Percentiles rank a stretch among this genome's conserved stretches.
Evolutionary conservation across 257 asterid species (phyloP).

Genomic region (Rehmannia glutinosa): DNA sequence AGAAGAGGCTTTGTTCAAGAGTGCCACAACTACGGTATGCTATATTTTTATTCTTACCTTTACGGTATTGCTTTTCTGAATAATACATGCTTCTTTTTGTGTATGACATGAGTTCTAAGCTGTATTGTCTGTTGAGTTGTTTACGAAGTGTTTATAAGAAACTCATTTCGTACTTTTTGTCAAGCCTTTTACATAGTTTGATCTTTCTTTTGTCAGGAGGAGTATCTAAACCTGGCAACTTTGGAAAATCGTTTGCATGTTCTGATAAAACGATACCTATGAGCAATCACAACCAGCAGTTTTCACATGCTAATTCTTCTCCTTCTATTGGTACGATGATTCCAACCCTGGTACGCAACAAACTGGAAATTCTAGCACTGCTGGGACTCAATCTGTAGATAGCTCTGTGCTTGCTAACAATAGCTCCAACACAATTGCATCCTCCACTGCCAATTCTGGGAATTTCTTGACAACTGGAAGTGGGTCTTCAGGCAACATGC

Average conservation of each 20-base stretch:
- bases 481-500: slow-evolving; percentile 45
- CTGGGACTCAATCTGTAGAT: slow-evolving; percentile 54
- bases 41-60: slow-evolving; percentile 1
- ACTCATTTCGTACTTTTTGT: too few relatives aligned
- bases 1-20: slow-evolving; percentile 75
- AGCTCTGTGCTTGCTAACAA: slow-evolving; percentile 45
- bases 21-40: slow-evolving; percentile 75
- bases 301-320: slow-evolving; percentile 74
- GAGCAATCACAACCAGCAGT: slow-evolving; percentile 59
- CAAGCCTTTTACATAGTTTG: neutral
- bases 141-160: neutral
- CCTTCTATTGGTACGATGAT: slow-evolving; percentile 89
- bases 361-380: slow-evolving; percentile 51
- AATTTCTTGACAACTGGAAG: slow-evolving; percentile 53
- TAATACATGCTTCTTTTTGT: neutral
- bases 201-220: slow-evolving; percentile 51
- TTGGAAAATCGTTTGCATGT: slow-evolving; percentile 66
- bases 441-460: slow-evolving; percentile 54
- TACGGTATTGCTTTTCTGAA: neutral
- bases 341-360: slow-evolving; percentile 98
- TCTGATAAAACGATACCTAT: slow-evolving; percentile 29
- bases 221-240: slow-evolving; percentile 66
- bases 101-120: slow-evolving; percentile 3
- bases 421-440: slow-evolving; percentile 36
- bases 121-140: slow-evolving; percentile 1